These are phyloP conservation scores for Hemileia vastatrix DNA, from an alignment of 1,284 basidiomycete species.

Conservation along the genomic window DNA sequence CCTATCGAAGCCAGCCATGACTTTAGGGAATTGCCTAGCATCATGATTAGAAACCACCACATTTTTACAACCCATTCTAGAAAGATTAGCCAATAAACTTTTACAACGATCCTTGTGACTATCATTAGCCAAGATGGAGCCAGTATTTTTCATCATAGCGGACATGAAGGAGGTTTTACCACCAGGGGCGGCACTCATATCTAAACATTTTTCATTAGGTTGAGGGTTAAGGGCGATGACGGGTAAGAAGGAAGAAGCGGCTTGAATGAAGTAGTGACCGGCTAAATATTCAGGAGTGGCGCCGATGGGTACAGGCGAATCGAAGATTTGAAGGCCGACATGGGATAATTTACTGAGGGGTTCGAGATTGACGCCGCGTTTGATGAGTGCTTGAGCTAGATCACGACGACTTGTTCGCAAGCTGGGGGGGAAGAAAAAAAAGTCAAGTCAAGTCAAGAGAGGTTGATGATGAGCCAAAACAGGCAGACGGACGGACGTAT, in stretches of 20 bases:
- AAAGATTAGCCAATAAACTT: constrained; percentile 90
- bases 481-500: constrained; percentile 55
- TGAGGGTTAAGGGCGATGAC: constrained; percentile 91
- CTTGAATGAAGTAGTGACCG: constrained; percentile 99
- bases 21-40: constrained; percentile 96
- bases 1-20: constrained; percentile 96
- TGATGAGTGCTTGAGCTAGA: constrained; percentile 86
- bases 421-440: neutral
- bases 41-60: constrained; percentile 97
- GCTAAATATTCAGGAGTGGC: constrained; percentile 98
- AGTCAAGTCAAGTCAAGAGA: neutral
- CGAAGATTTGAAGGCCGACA: constrained; percentile 94
- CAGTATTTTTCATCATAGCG: constrained; percentile 93
- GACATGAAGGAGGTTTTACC: constrained; percentile 96
- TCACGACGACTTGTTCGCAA: constrained; percentile 85
- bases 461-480: neutral
- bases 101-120: constrained; percentile 90
- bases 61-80: constrained; percentile 95
- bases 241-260: constrained; percentile 96
- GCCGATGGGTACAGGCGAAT: constrained; percentile 80
- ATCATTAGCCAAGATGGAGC: constrained; percentile 96
- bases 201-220: constrained; percentile 84
- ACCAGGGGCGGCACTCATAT: constrained; percentile 98
- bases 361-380: constrained; percentile 91
- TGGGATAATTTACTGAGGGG: constrained; percentile 99